Evolutionary conservation across 768 basidiomycete genomes (phyloP), one percentile per base, ranked within the genome.

Genomic region (Harrya chromipes): DNA sequence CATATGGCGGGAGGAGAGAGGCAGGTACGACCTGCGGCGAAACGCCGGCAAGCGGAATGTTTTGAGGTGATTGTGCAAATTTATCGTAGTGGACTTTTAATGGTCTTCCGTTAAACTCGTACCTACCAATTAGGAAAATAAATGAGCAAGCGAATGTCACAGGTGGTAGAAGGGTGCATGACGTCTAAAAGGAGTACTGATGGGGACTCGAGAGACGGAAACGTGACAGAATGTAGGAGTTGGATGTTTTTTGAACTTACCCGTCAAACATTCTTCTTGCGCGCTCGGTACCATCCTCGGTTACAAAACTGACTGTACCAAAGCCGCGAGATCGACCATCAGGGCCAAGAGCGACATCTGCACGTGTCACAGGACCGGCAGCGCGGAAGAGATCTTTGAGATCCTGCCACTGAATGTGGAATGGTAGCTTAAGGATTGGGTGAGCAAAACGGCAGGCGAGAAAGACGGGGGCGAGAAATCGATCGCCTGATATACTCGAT

Each of bases 331-430:
- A 92, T 31, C 94, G 80, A 12, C 92, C 90, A 62, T 97, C 93
- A 5, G 80, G 81, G 31, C 91, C 91, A 27, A 92, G 79, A 16
- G 88, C 88, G 19, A 97, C 89, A 57, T 95, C 93, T 10, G 95
- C 95, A 20, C 95, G 83, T 31, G 93, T 73, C 46, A 98, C 87
- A 17, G 87, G 84, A 16, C 95, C 94, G 1, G 90, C 92, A 54
- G 89, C 84, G 23, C 94, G 82, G 64, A 97, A 95, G 5, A 97
- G 77, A 69, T 97, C 94, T 69, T 98, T 97, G 38, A 99, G 78
- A 64, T 98, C 95, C 69, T 97, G 95, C 95, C 95, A 99, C 71
- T 94, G 92, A 58, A 86, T 87, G 59, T 94, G 92, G 70, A 93
- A 94, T 0, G 92, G 92, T 14, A 94, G 80, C 90, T 63, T 93